Percentiles rank a stretch among this genome's conserved stretches.
Evolutionary conservation across 1,139 yeast genomes (phyloP).

Genomic region (Kurtzmaniella quercitrusa): DNA sequence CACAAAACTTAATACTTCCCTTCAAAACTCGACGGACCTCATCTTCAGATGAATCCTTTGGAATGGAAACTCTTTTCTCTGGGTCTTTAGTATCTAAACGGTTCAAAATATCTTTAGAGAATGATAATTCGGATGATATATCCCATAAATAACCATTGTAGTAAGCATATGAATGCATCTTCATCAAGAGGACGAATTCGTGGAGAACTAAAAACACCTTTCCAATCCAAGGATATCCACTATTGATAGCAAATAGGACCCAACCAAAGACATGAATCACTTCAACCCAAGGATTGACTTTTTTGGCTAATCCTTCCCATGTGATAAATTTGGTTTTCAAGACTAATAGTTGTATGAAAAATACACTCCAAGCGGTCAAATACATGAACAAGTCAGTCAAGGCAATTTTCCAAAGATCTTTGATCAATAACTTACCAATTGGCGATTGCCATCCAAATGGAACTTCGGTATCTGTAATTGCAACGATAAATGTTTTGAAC

Average conservation of each 20-base stretch:
- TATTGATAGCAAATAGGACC: slow-evolving; percentile 49
- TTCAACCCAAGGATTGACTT: slow-evolving; percentile 56
- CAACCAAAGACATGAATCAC: slow-evolving; percentile 44
- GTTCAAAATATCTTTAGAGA: slow-evolving; percentile 34
- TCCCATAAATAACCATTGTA: slow-evolving; percentile 87
- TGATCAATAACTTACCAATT: slow-evolving; percentile 46
- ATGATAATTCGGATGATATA: slow-evolving; percentile 51
- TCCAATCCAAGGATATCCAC: slow-evolving; percentile 78
- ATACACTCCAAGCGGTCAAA: slow-evolving; percentile 53
- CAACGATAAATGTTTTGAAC: slow-evolving; percentile 45
- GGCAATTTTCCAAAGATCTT: slow-evolving; percentile 61
- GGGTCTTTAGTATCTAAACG: slow-evolving; percentile 16
- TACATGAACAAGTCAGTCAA: slow-evolving; percentile 72
- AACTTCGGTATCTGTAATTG: slow-evolving; percentile 24
- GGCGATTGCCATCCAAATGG: slow-evolving; percentile 38
- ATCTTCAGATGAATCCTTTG: slow-evolving; percentile 22
- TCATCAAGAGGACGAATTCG: slow-evolving; percentile 84
- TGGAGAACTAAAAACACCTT: slow-evolving; percentile 78
- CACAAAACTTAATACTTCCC: slow-evolving; percentile 57
- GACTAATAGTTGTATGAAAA: slow-evolving; percentile 50
- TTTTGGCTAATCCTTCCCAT: slow-evolving; percentile 65
- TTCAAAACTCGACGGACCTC: slow-evolving; percentile 26
- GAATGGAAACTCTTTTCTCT: slow-evolving; percentile 10
- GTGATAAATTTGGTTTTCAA: slow-evolving; percentile 27
- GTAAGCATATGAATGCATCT: slow-evolving; percentile 85